These are phyloP conservation scores for Scheffersomyces lignicola DNA, from an alignment of 1,139 yeast genomes.

Conservation along the genomic window DNA sequence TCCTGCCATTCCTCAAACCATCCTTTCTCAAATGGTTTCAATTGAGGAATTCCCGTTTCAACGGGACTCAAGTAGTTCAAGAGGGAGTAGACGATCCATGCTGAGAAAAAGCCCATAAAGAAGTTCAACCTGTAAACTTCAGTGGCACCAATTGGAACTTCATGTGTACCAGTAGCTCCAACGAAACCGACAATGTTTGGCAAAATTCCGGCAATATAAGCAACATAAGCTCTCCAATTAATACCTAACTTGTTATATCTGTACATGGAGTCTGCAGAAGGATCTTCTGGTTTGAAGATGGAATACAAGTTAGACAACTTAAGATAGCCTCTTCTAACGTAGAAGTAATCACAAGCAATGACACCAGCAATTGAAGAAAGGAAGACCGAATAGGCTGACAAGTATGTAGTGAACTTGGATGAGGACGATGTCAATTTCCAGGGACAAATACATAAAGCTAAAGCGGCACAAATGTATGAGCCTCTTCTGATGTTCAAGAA, in stretches of 20 bases:
- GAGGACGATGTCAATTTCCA: conserved; percentile 82
- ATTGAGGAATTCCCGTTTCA: conserved; percentile 52
- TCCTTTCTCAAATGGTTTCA: conserved; percentile 50
- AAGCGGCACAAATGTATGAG: conserved; percentile 73
- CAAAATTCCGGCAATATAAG: conserved; percentile 71
- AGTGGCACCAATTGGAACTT: conserved; percentile 79
- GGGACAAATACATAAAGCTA: conserved; percentile 81
- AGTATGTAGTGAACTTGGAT: conserved; percentile 76
- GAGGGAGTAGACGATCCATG: conserved; percentile 51
- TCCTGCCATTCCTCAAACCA: conserved; percentile 66
- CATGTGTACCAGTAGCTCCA: conserved; percentile 66
- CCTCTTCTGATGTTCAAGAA: conserved; percentile 81
- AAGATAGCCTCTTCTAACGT: conserved; percentile 72
- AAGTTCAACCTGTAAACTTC: conserved; percentile 71
- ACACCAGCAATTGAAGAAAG: conserved; percentile 87
- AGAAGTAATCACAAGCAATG: conserved; percentile 72
- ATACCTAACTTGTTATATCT: conserved; percentile 61
- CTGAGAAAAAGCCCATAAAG: conserved; percentile 67
- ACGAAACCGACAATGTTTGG: conserved; percentile 90
- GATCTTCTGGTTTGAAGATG: conserved; percentile 33
- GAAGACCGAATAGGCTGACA: conserved; percentile 85
- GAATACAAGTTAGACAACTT: conserved; percentile 65
- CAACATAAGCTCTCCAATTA: conserved; percentile 80
- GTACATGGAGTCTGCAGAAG: conserved; percentile 42
- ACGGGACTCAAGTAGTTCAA: conserved; percentile 59